Conservation (phyloP, 768 basidiomycete species). For the Russula griseocarnosa region DNA sequence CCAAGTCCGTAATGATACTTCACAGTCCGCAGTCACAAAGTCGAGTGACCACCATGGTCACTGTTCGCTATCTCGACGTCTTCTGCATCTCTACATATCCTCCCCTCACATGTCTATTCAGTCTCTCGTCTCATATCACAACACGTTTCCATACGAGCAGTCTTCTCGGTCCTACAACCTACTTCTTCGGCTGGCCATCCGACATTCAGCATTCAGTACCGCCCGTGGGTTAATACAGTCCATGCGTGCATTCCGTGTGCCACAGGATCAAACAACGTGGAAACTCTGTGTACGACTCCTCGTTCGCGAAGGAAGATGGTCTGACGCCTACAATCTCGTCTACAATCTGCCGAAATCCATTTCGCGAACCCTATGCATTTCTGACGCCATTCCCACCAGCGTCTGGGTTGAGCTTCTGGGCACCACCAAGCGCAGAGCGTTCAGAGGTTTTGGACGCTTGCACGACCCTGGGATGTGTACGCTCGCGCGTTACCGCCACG, state of each 20-base stretch:
- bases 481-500: constrained; percentile 15
- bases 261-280: constrained; percentile 50
- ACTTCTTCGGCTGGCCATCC: constrained; percentile 48
- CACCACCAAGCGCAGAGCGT: constrained; percentile 39
- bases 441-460: constrained; percentile 27
- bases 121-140: constrained; percentile 52
- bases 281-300: constrained; percentile 55
- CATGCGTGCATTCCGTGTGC: constrained; percentile 46
- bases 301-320: constrained; percentile 54
- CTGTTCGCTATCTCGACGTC: background rate
- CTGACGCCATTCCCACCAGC: constrained; percentile 36
- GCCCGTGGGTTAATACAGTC: constrained; percentile 43
- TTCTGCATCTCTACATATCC: constrained; percentile 23
- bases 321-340: constrained; percentile 46
- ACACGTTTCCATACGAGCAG: constrained; percentile 33
- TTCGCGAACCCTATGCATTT: constrained; percentile 10
- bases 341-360: background rate
- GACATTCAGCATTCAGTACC: constrained; percentile 46
- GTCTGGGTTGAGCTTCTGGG: constrained; percentile 64
- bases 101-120: constrained; percentile 33
- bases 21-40: background rate
- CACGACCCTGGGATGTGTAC: constrained; percentile 22
- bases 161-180: constrained; percentile 45
- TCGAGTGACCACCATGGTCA: background rate
- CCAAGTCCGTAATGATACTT: background rate